Evolutionary conservation across 73 alveolate species (phyloP).

Genomic region (Stentor roeselii): DNA sequence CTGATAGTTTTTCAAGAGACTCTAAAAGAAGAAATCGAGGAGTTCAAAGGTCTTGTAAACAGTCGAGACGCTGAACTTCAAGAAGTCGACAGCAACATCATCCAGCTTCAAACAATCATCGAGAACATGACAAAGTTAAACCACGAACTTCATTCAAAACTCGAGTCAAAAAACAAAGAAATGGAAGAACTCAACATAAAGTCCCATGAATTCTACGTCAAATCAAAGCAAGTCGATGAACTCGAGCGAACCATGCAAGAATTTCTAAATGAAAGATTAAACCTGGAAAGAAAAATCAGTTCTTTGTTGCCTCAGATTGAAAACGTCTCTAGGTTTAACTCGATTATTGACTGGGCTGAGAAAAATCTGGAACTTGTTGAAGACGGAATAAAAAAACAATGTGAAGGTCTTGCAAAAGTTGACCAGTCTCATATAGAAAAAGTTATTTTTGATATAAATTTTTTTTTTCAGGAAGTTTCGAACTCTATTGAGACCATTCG

Average conservation of each 20-base stretch:
- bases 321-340: neutral
- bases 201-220: neutral
- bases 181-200: conserved; percentile 9
- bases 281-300: neutral
- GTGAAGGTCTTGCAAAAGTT: neutral
- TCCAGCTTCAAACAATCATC: neutral
- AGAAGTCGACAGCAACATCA: neutral
- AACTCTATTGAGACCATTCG: neutral
- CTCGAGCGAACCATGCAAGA: neutral
- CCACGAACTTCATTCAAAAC: conserved; percentile 13
- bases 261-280: neutral
- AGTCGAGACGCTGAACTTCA: neutral
- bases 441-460: neutral
- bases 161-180: neutral
- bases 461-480: neutral
- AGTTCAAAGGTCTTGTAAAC: neutral
- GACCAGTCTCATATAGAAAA: neutral
- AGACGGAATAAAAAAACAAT: neutral
- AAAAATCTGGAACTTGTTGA: conserved; percentile 6
- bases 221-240: conserved; percentile 8
- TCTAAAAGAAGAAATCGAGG: neutral
- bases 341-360: neutral
- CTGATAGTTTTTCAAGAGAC: neutral
- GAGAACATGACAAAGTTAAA: neutral
- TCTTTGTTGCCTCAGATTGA: neutral